A percentile compares a stretch with the other conserved stretches of the same genome.
These are phyloP conservation scores for Lactarius pseudohatsudake DNA, from an alignment of 768 basidiomycete genomes.

Conservation along the genomic window DNA sequence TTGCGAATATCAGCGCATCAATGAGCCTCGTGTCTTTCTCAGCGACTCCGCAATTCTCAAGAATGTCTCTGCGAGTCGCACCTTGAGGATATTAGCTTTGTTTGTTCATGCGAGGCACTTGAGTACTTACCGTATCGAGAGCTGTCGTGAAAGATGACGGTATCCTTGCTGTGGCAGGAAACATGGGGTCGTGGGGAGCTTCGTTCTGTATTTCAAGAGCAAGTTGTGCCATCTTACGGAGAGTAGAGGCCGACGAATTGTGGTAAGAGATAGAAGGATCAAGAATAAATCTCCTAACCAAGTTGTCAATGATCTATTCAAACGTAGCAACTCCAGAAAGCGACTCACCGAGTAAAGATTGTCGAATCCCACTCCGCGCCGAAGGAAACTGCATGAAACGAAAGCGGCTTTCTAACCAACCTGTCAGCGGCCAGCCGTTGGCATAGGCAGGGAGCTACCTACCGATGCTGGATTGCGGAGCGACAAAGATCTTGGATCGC, in stretches of 20 bases:
- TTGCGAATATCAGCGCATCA: conserved; percentile 37
- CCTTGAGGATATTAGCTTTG: conserved; percentile 35
- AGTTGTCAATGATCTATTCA: background rate
- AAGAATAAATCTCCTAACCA: background rate
- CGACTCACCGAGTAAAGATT: background rate
- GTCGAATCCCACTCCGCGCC: conserved; percentile 37
- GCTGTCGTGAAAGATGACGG: conserved; percentile 46
- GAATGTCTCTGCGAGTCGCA: conserved; percentile 57
- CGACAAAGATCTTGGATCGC: conserved; percentile 44
- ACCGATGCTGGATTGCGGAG: conserved; percentile 48
- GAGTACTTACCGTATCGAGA: conserved; percentile 20
- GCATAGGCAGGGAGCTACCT: background rate
- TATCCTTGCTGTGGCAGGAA: background rate
- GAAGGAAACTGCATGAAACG: conserved; percentile 60
- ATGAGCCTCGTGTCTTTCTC: conserved; percentile 52
- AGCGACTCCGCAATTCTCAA: conserved; percentile 57
- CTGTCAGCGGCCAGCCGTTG: background rate
- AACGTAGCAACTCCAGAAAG: background rate
- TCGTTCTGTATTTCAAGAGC: conserved; percentile 48
- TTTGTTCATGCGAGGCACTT: no score
- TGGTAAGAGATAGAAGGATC: background rate
- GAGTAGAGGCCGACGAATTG: conserved; percentile 27
- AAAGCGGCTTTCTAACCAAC: conserved; percentile 47
- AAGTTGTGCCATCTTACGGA: conserved; percentile 53
- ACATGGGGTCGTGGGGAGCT: conserved; percentile 42